Evolutionary conservation across 345 rosid species (phyloP), one percentile per base, ranked within the genome.

Genomic region (Punica granatum): DNA sequence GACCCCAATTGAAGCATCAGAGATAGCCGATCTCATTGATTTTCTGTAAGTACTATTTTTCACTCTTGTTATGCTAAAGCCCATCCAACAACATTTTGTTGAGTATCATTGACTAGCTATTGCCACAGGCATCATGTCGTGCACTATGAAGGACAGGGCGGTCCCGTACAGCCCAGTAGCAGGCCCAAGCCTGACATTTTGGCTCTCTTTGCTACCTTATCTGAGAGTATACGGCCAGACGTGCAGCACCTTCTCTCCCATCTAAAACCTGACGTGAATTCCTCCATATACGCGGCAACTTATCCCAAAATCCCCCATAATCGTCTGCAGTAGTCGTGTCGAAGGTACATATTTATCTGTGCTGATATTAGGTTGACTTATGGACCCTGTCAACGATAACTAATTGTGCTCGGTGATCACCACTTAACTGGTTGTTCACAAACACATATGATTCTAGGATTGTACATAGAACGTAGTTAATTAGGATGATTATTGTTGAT

Each of bases 71-170:
- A 3, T 35, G 35, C 39, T 41, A 33, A 32, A 21, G 18, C 25
- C 34, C 41, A 31, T 37, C 41, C 7, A 21, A 14, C 41, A 1
- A 18, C 6, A 1, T 56, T 13, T 56, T 23, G 11, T 49, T 66
- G 31, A n/a, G 18, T 32, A 37, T 39, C 34, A 23, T 34, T n/a
- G 44, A 28, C 32, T 51, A 19, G 44, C 43, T 26, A 36, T 23
- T 61, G 65, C 35, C 49, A 64, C 86, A 92, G 99, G 64, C 97
- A 92, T 79, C 97, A 95, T 58, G 80, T 87, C 7, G 76, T 95
- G 82, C 98, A 95, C 75, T 95, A 84, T 26, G 98, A 92, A 82
- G 99, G 94, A 46, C 94, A 92, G 67, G 97, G 92, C 64, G 97
- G 96, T 64, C 96, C 97, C 16, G 97, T 95, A 18, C 98, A 95